Percentiles rank a stretch among this genome's conserved stretches.
phyloP scores from a whole-genome alignment of 768 basidiomycete species.

The Suillus plorans region DNA sequence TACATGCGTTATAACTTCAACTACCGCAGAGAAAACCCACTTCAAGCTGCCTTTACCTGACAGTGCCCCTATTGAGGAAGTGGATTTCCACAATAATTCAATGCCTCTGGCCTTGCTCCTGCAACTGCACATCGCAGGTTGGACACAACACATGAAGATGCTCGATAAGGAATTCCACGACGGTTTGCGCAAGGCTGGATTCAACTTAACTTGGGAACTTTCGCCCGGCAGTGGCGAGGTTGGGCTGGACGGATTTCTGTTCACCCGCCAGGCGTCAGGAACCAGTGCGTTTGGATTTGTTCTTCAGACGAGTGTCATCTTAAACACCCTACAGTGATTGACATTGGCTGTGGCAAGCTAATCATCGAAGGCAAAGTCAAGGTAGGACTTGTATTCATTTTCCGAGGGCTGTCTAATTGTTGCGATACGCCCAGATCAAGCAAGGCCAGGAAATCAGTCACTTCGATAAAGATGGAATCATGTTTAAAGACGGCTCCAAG shows the following conservation, averaged over 20 bases:
- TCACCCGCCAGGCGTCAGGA: neutral
- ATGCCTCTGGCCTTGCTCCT: neutral
- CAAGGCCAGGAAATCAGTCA: constrained; percentile 36
- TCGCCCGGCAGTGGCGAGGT: neutral
- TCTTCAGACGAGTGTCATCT: neutral
- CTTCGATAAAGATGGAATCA: constrained; percentile 40
- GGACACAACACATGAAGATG: neutral
- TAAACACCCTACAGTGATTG: neutral
- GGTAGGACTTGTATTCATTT: neutral
- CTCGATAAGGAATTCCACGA: constrained; percentile 1
- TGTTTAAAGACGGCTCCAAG: constrained; percentile 38
- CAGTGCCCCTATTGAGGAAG: neutral
- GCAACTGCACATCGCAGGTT: neutral
- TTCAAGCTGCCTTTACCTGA: neutral
- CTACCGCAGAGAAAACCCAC: neutral
- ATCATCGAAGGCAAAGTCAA: neutral
- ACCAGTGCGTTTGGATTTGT: neutral
- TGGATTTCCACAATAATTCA: neutral
- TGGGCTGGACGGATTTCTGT: neutral
- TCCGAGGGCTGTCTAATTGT: neutral
- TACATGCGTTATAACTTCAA: neutral
- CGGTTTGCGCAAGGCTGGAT: neutral
- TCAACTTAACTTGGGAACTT: constrained; percentile 1
- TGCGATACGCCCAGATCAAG: constrained; percentile 21
- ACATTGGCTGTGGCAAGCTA: constrained; percentile 13